Conservation (phyloP, 2,329 filamentous ascomycete genomes). For the Cladosporium sp. region DNA sequence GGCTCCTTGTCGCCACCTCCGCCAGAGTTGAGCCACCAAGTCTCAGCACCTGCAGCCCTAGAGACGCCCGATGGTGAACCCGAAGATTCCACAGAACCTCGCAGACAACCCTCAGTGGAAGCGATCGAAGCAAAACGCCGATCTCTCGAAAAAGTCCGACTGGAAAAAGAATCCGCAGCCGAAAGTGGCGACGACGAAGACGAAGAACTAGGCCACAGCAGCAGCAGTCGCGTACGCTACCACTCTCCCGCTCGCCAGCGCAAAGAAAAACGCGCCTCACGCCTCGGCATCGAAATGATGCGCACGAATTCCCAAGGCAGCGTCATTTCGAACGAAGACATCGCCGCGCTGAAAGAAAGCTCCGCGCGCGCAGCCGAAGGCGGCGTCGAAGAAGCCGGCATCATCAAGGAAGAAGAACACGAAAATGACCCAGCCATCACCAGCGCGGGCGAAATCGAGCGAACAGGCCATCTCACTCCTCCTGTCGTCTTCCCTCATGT, state of each 20-base stretch:
- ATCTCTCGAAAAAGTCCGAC: conserved; percentile 64
- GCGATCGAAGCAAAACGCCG: conserved; percentile 70
- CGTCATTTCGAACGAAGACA: conserved; percentile 47
- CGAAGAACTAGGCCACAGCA: conserved; percentile 66
- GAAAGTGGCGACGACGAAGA: conserved; percentile 95
- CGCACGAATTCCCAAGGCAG: conserved; percentile 91
- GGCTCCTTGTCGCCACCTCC: conserved; percentile 32
- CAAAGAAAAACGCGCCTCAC: conserved; percentile 55
- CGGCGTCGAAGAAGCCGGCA: conserved; percentile 19
- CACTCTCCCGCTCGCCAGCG: conserved; percentile 24
- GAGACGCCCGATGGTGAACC: conserved; percentile 15
- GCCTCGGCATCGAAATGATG: conserved; percentile 96
- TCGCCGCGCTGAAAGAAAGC: conserved; percentile 29
- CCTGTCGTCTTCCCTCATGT: conserved; percentile 46
- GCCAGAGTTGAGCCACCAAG: conserved; percentile 56
- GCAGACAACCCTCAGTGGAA: conserved; percentile 65
- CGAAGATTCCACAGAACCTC: conserved; percentile 33
- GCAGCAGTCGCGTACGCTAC: conserved; percentile 20
- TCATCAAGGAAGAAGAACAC: conserved; percentile 34
- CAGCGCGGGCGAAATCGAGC: conserved; percentile 30
- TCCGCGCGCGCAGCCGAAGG: conserved; percentile 16
- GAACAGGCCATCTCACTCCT: conserved; percentile 41
- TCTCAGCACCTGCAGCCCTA: conserved; percentile 57
- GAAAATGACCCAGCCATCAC: conserved; percentile 6
- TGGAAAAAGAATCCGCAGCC: conserved; percentile 56